Conservation (phyloP, 495 filamentous ascomycete species). For the Podospora tetraspora region DNA sequence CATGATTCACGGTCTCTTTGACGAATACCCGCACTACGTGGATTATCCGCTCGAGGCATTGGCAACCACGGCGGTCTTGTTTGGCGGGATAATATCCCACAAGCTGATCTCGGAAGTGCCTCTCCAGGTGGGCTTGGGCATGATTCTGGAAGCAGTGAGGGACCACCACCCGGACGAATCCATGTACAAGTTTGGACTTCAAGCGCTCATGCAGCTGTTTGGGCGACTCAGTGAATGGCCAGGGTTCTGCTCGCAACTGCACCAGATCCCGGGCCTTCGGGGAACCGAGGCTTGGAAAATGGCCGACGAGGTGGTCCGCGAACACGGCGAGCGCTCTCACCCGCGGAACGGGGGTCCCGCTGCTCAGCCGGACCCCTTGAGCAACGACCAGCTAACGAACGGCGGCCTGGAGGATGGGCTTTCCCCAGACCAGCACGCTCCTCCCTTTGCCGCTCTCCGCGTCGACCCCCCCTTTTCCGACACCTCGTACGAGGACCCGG, state of each 20-base stretch:
- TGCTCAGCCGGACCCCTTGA: constrained; percentile 11
- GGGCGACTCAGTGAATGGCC: constrained; percentile 85
- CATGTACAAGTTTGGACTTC: constrained; percentile 99
- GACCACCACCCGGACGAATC: constrained; percentile 72
- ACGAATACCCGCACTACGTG: constrained; percentile 92
- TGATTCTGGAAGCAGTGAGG: constrained; percentile 92
- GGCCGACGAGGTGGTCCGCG: constrained; percentile 71
- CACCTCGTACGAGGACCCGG: constrained; percentile 69
- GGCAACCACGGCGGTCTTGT: constrained; percentile 91
- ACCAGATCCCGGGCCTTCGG: constrained; percentile 73
- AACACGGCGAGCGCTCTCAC: constrained; percentile 50
- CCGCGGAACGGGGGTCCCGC: constrained; percentile 39
- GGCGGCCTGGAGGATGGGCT: constrained; percentile 59
- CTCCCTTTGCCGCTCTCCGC: constrained; percentile 68
- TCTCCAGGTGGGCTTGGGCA: constrained; percentile 82
- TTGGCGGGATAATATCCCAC: constrained; percentile 92
- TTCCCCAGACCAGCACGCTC: constrained; percentile 46
- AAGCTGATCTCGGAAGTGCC: constrained; percentile 84
- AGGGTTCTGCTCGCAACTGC: constrained; percentile 74
- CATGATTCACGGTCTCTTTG: constrained; percentile 97
- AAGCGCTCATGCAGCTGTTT: constrained; percentile 84
- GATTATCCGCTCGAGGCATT: constrained; percentile 92
- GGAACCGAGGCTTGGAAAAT: constrained; percentile 78
- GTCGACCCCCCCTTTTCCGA: constrained; percentile 59
- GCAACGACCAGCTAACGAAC: constrained; percentile 47